Evolutionary conservation across 768 basidiomycete species (phyloP).

Genomic region (Boletus coccyginus): DNA sequence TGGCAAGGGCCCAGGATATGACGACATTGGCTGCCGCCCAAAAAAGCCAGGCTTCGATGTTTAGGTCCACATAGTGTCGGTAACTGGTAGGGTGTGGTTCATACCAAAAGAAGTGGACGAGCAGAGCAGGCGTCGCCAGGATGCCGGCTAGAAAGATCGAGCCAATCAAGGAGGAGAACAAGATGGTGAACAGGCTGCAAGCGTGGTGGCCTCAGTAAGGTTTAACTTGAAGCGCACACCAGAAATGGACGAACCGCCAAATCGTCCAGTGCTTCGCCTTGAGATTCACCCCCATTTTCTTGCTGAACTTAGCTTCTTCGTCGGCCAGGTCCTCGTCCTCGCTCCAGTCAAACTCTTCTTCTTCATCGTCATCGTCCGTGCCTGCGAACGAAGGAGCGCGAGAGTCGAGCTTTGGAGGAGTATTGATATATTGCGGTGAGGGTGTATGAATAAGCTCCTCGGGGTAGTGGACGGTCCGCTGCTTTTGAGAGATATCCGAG

Average conservation of each 20-base stretch:
- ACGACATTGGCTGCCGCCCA: slow-evolving; percentile 79
- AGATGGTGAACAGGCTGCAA: slow-evolving; percentile 53
- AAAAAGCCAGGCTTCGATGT: slow-evolving; percentile 75
- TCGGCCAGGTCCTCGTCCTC: slow-evolving; percentile 74
- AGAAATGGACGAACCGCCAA: slow-evolving; percentile 44
- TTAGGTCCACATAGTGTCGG: slow-evolving; percentile 60
- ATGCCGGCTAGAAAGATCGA: slow-evolving; percentile 63
- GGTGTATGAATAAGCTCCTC: slow-evolving; percentile 36
- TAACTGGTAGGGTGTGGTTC: slow-evolving; percentile 53
- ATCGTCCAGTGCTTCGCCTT: slow-evolving; percentile 46
- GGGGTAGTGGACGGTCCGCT: slow-evolving; percentile 53
- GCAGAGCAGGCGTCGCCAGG: slow-evolving; percentile 57
- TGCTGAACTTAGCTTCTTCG: slow-evolving; percentile 63
- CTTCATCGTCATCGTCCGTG: slow-evolving; percentile 59
- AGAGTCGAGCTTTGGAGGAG: slow-evolving; percentile 34
- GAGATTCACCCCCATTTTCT: slow-evolving; percentile 53
- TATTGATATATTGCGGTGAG: slow-evolving; percentile 21
- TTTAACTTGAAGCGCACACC: not conserved
- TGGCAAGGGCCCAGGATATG: slow-evolving; percentile 76
- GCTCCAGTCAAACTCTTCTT: slow-evolving; percentile 70
- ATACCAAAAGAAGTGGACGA: slow-evolving; percentile 72
- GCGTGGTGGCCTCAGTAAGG: not conserved
- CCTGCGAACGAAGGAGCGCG: slow-evolving; percentile 44
- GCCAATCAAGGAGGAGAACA: slow-evolving; percentile 73
- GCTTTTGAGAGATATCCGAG: slow-evolving; percentile 13